Evolutionary conservation across 768 basidiomycete species (phyloP).

Genomic region (Strobilomyces dryophilus): DNA sequence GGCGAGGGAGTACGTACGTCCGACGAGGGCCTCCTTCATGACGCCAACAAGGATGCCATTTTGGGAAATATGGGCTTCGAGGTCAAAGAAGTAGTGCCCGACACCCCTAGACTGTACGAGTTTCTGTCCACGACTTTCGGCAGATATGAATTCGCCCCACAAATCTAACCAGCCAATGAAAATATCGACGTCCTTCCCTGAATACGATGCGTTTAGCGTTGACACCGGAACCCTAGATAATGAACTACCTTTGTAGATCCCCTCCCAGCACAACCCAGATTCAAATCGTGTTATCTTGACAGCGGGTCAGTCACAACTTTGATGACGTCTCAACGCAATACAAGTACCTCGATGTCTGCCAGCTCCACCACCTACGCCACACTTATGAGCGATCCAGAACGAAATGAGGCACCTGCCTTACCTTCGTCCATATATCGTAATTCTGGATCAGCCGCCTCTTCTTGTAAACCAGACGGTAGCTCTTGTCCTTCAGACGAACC

Average conservation of each 20-base stretch:
- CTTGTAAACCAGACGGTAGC: constrained; percentile 25
- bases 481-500: constrained; percentile 26
- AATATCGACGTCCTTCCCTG: constrained; percentile 28
- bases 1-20: constrained; percentile 17
- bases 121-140: constrained; percentile 28
- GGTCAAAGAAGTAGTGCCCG: constrained; percentile 27
- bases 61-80: constrained; percentile 28
- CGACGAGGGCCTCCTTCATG: constrained; percentile 28
- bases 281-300: constrained; percentile 24
- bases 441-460: constrained; percentile 19
- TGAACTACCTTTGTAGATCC: constrained; percentile 23
- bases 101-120: constrained; percentile 27
- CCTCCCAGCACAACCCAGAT: constrained; percentile 24
- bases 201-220: neutral
- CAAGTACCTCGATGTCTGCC: constrained; percentile 28
- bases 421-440: constrained; percentile 31
- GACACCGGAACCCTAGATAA: neutral
- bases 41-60: constrained; percentile 29
- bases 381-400: constrained; percentile 1
- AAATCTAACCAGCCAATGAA: constrained; percentile 24
- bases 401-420: neutral
- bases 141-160: constrained; percentile 22
- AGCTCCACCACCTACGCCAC: constrained; percentile 26
- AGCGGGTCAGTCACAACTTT: neutral
- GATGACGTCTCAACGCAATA: neutral